phyloP scores from a whole-genome alignment of 2,329 filamentous ascomycete species.

The Penicillium sp. region DNA sequence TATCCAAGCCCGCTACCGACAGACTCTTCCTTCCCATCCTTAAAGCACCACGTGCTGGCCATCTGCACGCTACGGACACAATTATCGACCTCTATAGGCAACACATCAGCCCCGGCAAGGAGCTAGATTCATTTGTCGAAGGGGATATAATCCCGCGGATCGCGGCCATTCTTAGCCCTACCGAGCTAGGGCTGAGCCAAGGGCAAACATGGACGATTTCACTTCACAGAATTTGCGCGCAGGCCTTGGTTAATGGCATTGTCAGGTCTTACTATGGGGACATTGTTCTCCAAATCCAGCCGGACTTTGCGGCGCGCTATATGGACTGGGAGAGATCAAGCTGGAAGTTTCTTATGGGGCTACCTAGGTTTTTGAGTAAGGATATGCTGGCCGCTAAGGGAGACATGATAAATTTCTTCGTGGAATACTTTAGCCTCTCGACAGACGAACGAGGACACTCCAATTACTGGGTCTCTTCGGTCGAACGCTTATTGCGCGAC shows the following conservation, averaged over 20 bases:
- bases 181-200: not conserved
- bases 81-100: constrained; percentile 2
- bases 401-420: not conserved
- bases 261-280: constrained; percentile 7
- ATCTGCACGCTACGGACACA: constrained; percentile 3
- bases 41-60: not conserved
- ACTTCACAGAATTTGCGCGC: constrained; percentile 1
- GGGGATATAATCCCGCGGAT: constrained; percentile 1
- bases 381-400: constrained; percentile 8
- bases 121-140: constrained; percentile 6
- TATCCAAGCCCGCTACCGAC: constrained; percentile 4
- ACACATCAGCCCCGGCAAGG: constrained; percentile 1
- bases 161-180: not conserved
- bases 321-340: constrained; percentile 6
- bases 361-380: constrained; percentile 3
- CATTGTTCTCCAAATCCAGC: constrained; percentile 3
- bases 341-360: constrained; percentile 8
- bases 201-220: constrained; percentile 1
- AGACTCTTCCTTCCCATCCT: constrained; percentile 1
- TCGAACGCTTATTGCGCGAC: not conserved
- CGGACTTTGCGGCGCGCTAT: not conserved
- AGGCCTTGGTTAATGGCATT: constrained; percentile 8
- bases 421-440: constrained; percentile 6
- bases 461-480: not conserved
- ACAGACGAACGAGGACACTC: constrained; percentile 3